Evolutionary conservation across 2,329 filamentous ascomycete species (phyloP), one percentile per base, ranked within the genome.

Genomic region (Aureobasidium mangrovei): DNA sequence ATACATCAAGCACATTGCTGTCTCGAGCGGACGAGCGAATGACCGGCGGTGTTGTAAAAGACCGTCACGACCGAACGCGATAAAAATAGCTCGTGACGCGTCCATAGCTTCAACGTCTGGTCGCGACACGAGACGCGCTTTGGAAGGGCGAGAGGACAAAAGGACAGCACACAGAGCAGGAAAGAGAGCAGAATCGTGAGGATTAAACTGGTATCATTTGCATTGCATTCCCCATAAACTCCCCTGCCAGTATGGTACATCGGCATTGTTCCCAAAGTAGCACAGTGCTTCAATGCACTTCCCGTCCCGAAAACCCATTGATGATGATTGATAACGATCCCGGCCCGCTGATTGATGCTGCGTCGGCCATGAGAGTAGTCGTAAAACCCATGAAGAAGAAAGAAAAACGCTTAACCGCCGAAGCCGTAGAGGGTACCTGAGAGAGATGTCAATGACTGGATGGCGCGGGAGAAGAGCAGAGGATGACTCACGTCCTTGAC

Each of bases 341-440:
- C 27, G 38, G 36, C 12, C 53, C 47, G 47, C 43, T 49, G 44
- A 33, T 39, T 49, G 39, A 47, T 55, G 53, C 28, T 31, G 53
- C 53, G 18, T 18, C 18, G 53, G 53, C 53, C 43, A 43, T 28
- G 32, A 10, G 43, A 56, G 40, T 33, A 51, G 40, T 56, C 54
- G 54, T 56, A 29, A 53, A 57, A 58, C 56, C 56, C 56, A 58
- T 58, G 53, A 54, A 41, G 38, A 49, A 56, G 31, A 53, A 43
- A 44, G 27, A 40, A 40, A 64, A 56, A 53, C 62, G 65, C 61
- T 67, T 74, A 84, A 77, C 81, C 81, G 75, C 81, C 81, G 75
- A 84, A 84, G 75, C 81, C 81, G 74, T 84, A 84, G 40, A 84
- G 79, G 64, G 81, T 84, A 60, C 47, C 47, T 51, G 36, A 33